phyloP scores from a whole-genome alignment of 2,329 filamentous ascomycete species.

The Ceratocystis variospora region DNA sequence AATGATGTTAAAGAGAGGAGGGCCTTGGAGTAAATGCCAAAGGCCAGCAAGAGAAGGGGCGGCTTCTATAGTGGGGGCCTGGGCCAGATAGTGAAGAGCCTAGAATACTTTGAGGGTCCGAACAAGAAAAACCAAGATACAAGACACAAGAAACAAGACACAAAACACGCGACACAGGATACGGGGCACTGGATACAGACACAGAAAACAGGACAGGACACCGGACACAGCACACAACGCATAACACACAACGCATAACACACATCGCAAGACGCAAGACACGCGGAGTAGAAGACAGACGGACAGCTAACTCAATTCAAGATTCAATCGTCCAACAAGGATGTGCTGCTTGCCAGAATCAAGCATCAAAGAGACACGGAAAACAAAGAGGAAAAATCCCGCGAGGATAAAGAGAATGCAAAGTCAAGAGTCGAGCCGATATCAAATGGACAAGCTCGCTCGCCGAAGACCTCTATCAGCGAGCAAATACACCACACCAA shows the following conservation, averaged over 20 bases:
- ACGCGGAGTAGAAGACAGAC: not conserved
- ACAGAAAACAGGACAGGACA: too few relatives aligned
- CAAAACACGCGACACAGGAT: not conserved
- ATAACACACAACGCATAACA: too few relatives aligned
- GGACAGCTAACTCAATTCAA: not conserved
- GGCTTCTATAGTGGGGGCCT: not conserved
- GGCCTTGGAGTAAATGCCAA: not conserved
- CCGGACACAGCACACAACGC: too few relatives aligned
- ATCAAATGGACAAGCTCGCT: too few relatives aligned
- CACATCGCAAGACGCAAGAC: too few relatives aligned
- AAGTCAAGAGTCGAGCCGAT: too few relatives aligned
- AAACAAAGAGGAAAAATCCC: not conserved
- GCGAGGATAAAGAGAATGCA: not conserved
- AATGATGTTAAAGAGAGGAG: not conserved
- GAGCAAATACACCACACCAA: too few relatives aligned
- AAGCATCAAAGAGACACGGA: not conserved
- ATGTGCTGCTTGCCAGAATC: conserved; percentile 1
- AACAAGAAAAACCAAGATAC: not conserved
- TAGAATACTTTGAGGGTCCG: not conserved
- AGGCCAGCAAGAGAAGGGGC: conserved; percentile 6
- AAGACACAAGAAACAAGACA: not conserved
- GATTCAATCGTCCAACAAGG: not conserved
- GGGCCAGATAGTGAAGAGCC: not conserved
- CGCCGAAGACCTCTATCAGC: too few relatives aligned
- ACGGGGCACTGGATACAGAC: too few relatives aligned